These are phyloP conservation scores for Allomyces arbusculus DNA, from an alignment of 192 early-diverging fungal species.

Conservation along the genomic window DNA sequence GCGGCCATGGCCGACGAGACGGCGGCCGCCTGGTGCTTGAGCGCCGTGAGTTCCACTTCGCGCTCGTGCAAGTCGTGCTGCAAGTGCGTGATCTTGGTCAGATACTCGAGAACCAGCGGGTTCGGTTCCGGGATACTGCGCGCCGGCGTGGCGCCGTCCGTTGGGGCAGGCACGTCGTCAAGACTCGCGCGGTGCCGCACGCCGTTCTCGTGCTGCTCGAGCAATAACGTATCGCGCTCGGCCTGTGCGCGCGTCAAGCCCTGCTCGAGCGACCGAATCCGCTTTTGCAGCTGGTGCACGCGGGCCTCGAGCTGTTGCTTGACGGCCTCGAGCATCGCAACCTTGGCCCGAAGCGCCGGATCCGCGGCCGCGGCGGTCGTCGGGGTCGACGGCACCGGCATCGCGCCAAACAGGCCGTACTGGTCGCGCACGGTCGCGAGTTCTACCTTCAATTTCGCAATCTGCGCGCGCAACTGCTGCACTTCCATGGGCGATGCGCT, in stretches of 20 bases:
- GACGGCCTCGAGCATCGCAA: no score
- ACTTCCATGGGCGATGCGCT: conserved; percentile 21
- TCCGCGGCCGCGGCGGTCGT: conserved; percentile 5
- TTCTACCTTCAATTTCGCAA: conserved; percentile 27
- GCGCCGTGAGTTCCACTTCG: no score
- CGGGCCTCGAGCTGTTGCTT: no score
- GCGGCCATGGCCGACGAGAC: no score
- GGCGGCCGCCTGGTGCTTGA: no score
- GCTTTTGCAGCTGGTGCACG: conserved; percentile 18
- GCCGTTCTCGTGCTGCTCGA: conserved; percentile 14
- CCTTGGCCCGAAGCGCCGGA: no score
- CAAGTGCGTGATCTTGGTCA: conserved; percentile 12
- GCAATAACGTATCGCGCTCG: conserved; percentile 28
- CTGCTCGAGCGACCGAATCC: conserved; percentile 14
- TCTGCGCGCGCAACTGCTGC: conserved; percentile 27
- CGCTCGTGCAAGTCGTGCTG: conserved; percentile 12
- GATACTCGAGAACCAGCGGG: conserved; percentile 14
- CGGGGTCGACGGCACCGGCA: neutral
- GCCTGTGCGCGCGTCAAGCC: conserved; percentile 18
- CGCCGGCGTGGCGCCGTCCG: no score
- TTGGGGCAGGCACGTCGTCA: no score
- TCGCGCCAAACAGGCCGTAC: conserved; percentile 1
- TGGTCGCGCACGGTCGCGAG: conserved; percentile 14
- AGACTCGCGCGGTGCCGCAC: no score
- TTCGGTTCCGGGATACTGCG: conserved; percentile 5